These are phyloP conservation scores for Colletotrichum navitas DNA, from an alignment of 2,329 filamentous ascomycete species.

Conservation along the genomic window DNA sequence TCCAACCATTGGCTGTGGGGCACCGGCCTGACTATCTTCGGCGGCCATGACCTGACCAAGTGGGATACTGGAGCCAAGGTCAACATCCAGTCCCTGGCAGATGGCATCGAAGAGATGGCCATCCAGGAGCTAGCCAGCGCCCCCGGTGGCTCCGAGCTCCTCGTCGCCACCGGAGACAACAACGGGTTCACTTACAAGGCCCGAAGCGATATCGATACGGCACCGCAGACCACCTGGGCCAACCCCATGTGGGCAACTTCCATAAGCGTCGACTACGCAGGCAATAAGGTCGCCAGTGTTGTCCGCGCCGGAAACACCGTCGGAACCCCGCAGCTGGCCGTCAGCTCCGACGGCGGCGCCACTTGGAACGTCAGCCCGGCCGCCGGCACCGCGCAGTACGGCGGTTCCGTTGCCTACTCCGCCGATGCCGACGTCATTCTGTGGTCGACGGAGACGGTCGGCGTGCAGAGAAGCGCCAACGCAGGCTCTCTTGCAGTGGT, in stretches of 20 bases:
- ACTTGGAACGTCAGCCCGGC: constrained; percentile 63
- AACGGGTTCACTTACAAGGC: constrained; percentile 64
- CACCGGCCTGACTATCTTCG: constrained; percentile 67
- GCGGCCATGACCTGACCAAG: constrained; percentile 65
- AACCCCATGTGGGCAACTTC: constrained; percentile 61
- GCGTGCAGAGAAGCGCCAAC: constrained; percentile 58
- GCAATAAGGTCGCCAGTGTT: constrained; percentile 59
- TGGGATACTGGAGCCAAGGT: constrained; percentile 60
- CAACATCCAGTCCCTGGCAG: constrained; percentile 64
- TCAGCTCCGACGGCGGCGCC: constrained; percentile 63
- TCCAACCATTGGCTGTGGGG: constrained; percentile 72
- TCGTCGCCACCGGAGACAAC: constrained; percentile 65
- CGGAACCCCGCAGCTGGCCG: constrained; percentile 59
- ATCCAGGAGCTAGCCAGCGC: constrained; percentile 63
- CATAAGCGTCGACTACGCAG: constrained; percentile 63
- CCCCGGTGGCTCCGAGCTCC: constrained; percentile 63
- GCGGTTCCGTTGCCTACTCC: constrained; percentile 63
- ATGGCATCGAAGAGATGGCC: constrained; percentile 67
- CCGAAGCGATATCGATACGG: constrained; percentile 53
- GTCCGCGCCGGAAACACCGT: constrained; percentile 63
- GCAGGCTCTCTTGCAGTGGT: constrained; percentile 59
- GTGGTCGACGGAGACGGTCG: constrained; percentile 58
- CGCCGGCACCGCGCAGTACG: constrained; percentile 56
- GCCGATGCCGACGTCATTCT: constrained; percentile 64
- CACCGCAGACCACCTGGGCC: constrained; percentile 61